A percentile compares a stretch with the other conserved stretches of the same genome.
Conservation (phyloP, 1,284 basidiomycete genomes). For the Moniliella sp. region DNA sequence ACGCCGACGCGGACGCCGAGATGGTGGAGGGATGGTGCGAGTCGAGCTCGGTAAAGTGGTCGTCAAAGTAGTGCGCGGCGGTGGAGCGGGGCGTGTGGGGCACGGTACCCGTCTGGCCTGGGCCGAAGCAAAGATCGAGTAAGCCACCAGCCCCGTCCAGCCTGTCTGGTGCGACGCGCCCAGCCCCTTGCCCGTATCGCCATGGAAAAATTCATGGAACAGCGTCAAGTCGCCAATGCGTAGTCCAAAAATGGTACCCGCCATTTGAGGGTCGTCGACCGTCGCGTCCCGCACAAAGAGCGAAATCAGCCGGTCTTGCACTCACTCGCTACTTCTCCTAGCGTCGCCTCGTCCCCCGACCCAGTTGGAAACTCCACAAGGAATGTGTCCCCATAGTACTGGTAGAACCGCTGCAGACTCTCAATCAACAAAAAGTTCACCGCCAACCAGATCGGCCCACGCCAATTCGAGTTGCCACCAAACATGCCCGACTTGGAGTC, state of each 20-base stretch:
- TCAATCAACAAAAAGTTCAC: conserved; percentile 74
- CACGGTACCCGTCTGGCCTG: conserved; percentile 18
- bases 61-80: conserved; percentile 64
- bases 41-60: conserved; percentile 15
- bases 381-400: conserved; percentile 26
- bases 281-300: conserved; percentile 72
- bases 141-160: conserved; percentile 43
- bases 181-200: conserved; percentile 66
- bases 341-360: conserved; percentile 76
- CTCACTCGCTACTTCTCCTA: conserved; percentile 77
- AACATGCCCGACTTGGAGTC: conserved; percentile 94
- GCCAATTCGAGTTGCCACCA: conserved; percentile 82
- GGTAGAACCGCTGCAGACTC: conserved; percentile 76
- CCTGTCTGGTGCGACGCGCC: conserved; percentile 82
- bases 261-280: conserved; percentile 76
- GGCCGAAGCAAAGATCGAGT: conserved; percentile 45
- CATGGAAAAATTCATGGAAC: conserved; percentile 97
- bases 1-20: no score
- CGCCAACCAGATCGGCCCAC: conserved; percentile 64
- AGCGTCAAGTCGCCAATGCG: conserved; percentile 85
- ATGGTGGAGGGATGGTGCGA: no score
- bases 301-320: conserved; percentile 87
- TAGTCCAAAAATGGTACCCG: conserved; percentile 71
- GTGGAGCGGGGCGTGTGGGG: conserved; percentile 58
- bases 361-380: conserved; percentile 78